These are phyloP conservation scores for Cryphonectria nitschkei DNA, from an alignment of 2,329 filamentous ascomycete genomes.

Conservation along the genomic window DNA sequence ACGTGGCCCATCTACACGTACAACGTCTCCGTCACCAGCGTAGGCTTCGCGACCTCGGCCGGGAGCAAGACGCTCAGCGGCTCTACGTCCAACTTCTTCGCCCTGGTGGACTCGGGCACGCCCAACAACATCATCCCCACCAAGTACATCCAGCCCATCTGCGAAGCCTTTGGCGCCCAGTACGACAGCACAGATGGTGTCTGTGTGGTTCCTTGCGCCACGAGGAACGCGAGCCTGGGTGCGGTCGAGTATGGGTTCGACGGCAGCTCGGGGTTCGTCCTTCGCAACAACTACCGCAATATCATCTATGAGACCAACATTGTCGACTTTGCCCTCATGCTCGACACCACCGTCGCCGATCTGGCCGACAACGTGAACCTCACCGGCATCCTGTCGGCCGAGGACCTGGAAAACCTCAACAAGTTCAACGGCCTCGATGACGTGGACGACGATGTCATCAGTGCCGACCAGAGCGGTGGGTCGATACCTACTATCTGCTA, in stretches of 20 bases:
- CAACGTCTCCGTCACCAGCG: not conserved
- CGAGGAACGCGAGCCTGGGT: not conserved
- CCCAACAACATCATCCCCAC: not conserved
- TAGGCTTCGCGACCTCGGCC: not conserved
- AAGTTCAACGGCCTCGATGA: not conserved
- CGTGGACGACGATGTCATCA: not conserved
- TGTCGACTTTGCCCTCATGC: not conserved
- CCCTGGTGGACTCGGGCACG: not conserved
- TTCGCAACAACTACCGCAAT: not conserved
- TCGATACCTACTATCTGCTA: conserved; percentile 2
- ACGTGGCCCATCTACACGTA: not conserved
- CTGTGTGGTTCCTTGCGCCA: not conserved
- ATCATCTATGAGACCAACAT: not conserved
- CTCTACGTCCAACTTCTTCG: not conserved
- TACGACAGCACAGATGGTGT: not conserved
- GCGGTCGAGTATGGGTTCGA: not conserved
- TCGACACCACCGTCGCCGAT: not conserved
- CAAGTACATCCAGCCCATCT: not conserved
- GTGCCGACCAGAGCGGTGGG: not conserved
- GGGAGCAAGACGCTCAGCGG: not conserved
- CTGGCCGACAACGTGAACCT: not conserved
- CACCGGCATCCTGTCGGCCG: not conserved
- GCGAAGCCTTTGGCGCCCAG: not conserved
- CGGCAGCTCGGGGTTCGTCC: not conserved
- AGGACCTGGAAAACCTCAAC: not conserved